These are phyloP conservation scores for Geosmithia morbida DNA, from an alignment of 2,329 filamentous ascomycete genomes.

Conservation along the genomic window DNA sequence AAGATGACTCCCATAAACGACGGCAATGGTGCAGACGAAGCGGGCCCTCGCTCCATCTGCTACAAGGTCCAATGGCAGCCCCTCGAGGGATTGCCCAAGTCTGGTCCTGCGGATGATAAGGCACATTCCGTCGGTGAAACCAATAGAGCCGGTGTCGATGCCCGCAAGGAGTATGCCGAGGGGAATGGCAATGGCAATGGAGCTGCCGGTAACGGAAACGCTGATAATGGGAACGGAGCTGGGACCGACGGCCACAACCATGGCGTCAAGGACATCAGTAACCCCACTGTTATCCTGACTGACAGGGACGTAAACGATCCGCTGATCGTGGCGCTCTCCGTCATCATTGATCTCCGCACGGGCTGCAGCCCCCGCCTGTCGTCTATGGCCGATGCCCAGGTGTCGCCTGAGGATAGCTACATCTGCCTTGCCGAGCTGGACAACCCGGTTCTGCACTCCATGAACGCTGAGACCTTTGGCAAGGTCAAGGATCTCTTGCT, in stretches of 20 bases:
- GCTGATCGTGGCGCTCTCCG: not conserved
- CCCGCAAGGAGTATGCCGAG: too few relatives aligned
- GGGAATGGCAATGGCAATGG: too few relatives aligned
- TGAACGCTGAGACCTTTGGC: not conserved
- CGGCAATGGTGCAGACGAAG: conserved; percentile 2
- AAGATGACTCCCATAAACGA: conserved; percentile 8
- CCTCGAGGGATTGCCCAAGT: not conserved
- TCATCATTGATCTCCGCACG: conserved; percentile 6
- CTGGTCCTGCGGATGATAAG: too few relatives aligned
- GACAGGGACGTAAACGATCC: not conserved
- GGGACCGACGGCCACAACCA: too few relatives aligned
- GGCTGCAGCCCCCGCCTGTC: too few relatives aligned
- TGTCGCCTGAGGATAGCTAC: too few relatives aligned
- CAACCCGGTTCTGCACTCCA: not conserved
- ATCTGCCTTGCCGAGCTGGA: not conserved
- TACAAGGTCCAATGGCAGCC: conserved; percentile 10
- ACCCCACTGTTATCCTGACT: not conserved
- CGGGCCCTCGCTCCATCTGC: conserved; percentile 5
- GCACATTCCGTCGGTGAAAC: too few relatives aligned
- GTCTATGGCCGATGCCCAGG: too few relatives aligned
- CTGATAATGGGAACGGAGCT: too few relatives aligned
- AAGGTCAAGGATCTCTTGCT: conserved; percentile 13
- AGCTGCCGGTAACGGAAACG: too few relatives aligned
- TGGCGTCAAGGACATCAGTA: too few relatives aligned
- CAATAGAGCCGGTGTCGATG: too few relatives aligned